Evolutionary conservation across 306 rosid genomes (phyloP).

Genomic region (Parietaria judaica): DNA sequence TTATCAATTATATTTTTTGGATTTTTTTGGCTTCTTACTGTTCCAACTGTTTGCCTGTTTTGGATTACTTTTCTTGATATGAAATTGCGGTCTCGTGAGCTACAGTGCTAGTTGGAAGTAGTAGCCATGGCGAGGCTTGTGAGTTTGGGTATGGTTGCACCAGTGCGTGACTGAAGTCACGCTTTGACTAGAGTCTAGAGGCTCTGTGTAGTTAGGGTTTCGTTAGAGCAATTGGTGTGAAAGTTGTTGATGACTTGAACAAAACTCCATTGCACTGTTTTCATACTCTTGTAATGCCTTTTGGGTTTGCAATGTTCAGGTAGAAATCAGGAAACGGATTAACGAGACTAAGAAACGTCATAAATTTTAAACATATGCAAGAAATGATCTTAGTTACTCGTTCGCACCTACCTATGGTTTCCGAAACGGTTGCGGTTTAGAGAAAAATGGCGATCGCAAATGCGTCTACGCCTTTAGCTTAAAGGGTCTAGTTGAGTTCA

Average conservation of each 20-base stretch:
- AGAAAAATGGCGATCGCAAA: too few species aligned
- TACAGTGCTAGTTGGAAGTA: conserved; percentile 1
- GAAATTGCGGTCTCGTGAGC: conserved; percentile 1
- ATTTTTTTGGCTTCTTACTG: not conserved
- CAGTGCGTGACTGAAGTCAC: not conserved
- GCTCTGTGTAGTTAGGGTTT: not conserved
- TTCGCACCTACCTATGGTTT: too few species aligned
- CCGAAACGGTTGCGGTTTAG: not conserved
- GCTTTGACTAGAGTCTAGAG: not conserved
- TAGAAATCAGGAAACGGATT: too few species aligned
- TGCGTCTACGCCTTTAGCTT: not conserved
- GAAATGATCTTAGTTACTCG: too few species aligned
- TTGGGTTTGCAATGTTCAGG: too few species aligned
- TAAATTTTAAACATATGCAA: too few species aligned
- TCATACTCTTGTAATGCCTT: too few species aligned
- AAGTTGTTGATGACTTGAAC: too few species aligned
- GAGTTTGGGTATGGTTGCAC: not conserved
- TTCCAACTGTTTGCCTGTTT: not conserved
- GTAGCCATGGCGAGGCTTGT: not conserved
- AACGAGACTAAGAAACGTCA: too few species aligned
- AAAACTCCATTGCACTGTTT: too few species aligned
- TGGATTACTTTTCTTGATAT: not conserved
- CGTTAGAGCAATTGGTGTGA: too few species aligned
- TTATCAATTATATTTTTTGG: not conserved
- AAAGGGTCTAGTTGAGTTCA: not conserved